Conservation (phyloP, 1,284 basidiomycete genomes). For the Anthracocystis setariae region DNA sequence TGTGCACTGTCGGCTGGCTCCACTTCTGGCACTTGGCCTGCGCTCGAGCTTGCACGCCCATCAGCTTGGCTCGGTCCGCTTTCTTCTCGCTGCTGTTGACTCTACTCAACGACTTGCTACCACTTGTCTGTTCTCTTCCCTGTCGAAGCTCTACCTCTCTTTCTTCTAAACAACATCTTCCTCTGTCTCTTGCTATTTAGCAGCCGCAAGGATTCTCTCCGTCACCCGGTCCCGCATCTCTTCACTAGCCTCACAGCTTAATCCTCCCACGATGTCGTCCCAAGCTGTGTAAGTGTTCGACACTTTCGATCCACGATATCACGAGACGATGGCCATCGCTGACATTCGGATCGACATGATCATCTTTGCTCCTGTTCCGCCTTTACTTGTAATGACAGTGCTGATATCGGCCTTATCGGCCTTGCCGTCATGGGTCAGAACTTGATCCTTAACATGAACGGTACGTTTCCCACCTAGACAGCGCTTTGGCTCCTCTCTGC, state of each 20-base stretch:
- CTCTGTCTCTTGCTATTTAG: slow-evolving; percentile 26
- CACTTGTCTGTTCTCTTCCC: slow-evolving; percentile 17
- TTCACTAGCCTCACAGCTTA: slow-evolving; percentile 42
- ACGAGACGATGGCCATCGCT: slow-evolving; percentile 1
- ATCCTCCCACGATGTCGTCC: slow-evolving; percentile 48
- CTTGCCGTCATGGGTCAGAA: slow-evolving; percentile 68
- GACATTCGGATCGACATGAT: slow-evolving; percentile 2
- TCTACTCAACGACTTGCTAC: slow-evolving; percentile 5
- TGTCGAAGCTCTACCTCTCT: slow-evolving; percentile 16
- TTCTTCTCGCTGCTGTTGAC: slow-evolving; percentile 16
- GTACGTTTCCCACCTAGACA: slow-evolving; percentile 34
- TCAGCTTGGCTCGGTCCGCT: slow-evolving; percentile 33
- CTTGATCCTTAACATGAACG: slow-evolving; percentile 68
- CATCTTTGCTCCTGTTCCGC: background rate
- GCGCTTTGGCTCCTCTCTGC: background rate
- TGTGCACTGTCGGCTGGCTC: background rate
- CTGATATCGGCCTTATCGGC: slow-evolving; percentile 68
- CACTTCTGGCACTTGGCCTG: slow-evolving; percentile 1
- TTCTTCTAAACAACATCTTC: slow-evolving; percentile 11
- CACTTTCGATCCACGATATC: no score
- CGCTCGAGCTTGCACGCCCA: background rate
- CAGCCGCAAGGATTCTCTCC: slow-evolving; percentile 47
- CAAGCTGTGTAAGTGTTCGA: slow-evolving; percentile 50
- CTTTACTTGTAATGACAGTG: slow-evolving; percentile 33
- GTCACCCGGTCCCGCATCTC: slow-evolving; percentile 33